phyloP scores from a whole-genome alignment of 2,329 filamentous ascomycete genomes.

The Alternaria solani region DNA sequence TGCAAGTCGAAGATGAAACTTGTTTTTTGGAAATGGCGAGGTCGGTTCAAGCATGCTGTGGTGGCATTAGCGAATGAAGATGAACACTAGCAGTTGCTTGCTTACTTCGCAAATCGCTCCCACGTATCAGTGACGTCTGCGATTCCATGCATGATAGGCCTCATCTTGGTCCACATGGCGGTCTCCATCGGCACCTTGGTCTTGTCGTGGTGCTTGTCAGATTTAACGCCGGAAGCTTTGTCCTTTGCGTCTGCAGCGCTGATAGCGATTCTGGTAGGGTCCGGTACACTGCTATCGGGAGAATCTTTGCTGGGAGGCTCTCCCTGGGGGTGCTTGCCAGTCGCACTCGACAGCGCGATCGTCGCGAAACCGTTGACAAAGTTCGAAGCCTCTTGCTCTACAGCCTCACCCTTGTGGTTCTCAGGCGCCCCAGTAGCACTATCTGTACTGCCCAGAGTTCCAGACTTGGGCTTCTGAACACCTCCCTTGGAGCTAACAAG shows the following conservation, averaged over 20 bases:
- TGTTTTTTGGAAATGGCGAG: conserved; percentile 56
- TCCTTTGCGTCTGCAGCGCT: conserved; percentile 64
- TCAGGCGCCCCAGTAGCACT: conserved; percentile 83
- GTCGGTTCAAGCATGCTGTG: conserved; percentile 57
- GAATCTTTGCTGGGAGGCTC: conserved; percentile 60
- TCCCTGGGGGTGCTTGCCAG: conserved; percentile 76
- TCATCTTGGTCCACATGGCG: conserved; percentile 78
- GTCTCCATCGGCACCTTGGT: conserved; percentile 80
- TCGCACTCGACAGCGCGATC: conserved; percentile 76
- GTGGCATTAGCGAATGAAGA: conserved; percentile 8
- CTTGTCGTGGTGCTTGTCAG: conserved; percentile 69
- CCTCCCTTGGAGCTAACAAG: conserved; percentile 75
- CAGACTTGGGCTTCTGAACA: conserved; percentile 78
- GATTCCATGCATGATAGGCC: conserved; percentile 73
- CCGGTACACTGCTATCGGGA: conserved; percentile 64
- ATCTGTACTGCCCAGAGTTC: conserved; percentile 77
- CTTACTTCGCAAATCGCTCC: conserved; percentile 69
- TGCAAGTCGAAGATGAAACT: conserved; percentile 57
- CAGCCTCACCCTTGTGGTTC: conserved; percentile 82
- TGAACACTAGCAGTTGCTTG: neutral
- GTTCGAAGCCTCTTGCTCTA: conserved; percentile 83
- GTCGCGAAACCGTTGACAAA: conserved; percentile 77
- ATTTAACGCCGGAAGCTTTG: conserved; percentile 60
- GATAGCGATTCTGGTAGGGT: conserved; percentile 65
- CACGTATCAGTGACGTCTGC: conserved; percentile 68